phyloP scores from a whole-genome alignment of 768 basidiomycete species.

The Sarcodon sp. region DNA sequence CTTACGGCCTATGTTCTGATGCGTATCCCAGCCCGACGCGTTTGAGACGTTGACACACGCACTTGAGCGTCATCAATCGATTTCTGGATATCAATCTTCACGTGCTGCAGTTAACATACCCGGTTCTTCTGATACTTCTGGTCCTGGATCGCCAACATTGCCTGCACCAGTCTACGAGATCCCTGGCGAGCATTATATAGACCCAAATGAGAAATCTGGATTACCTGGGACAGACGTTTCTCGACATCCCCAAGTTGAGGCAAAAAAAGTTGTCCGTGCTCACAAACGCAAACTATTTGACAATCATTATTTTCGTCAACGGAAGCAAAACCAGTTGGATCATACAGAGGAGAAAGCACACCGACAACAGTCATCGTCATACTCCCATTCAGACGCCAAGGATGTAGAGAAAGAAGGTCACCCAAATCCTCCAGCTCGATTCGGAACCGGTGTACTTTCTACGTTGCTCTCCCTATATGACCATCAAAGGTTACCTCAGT shows the following conservation, averaged over 20 bases:
- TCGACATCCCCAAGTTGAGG: conserved; percentile 19
- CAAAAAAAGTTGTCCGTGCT: conserved; percentile 29
- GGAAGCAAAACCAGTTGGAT: conserved; percentile 1
- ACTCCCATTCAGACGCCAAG: conserved; percentile 3
- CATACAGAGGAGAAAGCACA: background rate
- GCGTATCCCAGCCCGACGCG: conserved; percentile 25
- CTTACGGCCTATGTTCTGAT: conserved; percentile 2
- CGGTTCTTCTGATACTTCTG: background rate
- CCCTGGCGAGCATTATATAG: conserved; percentile 45
- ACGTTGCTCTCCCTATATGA: conserved; percentile 54
- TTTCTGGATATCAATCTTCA: background rate
- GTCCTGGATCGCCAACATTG: background rate
- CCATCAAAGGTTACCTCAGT: conserved; percentile 11
- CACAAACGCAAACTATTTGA: conserved; percentile 18
- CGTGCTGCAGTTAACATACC: conserved; percentile 7
- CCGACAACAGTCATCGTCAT: conserved; percentile 3
- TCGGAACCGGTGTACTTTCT: conserved; percentile 46
- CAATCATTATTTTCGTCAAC: conserved; percentile 2
- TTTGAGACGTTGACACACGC: conserved; percentile 37
- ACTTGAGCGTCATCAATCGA: conserved; percentile 33
- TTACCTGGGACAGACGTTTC: conserved; percentile 32
- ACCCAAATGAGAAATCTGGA: conserved; percentile 51
- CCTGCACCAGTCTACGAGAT: conserved; percentile 21
- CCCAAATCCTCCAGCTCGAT: conserved; percentile 8
- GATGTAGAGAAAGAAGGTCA: conserved; percentile 11